Base-by-base conservation (phyloP, 345 rosid genomes). In the Salix dunnii region DNA sequence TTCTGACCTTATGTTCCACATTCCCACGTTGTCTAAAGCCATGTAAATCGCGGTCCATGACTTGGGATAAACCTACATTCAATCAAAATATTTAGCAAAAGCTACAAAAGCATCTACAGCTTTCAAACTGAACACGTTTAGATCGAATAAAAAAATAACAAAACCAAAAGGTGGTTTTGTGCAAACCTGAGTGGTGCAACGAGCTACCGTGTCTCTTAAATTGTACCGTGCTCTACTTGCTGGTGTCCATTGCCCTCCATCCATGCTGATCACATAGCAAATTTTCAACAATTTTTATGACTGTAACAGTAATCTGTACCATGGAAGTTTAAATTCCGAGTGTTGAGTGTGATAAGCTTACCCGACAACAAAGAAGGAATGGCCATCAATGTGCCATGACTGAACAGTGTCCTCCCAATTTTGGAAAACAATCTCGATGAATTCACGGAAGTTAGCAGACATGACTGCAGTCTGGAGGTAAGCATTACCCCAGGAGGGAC, bases 341-440 rank as follows among this genome's bases (percentile, higher is more conserved):
- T 1, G n/a, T 51, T 18, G 48, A 35, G 4, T 31, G n/a, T 16
- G 13, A 67, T 28, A 6, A 31, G 77, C 88, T 76, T 89, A 95
- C 99, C 97, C 99, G 16, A 90, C 98, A 17, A 92, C 94, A 77
- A 93, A 96, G 83, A 93, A 92, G 76, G 76, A 80, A 83, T 96
- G 88, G 63, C 99, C 99, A 73, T 90, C 90, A 70, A 93, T 89
- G 86, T 96, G 99, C 91, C 91, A 92, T 23, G 97, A 88, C 82
- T 93, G 99, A 73, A 93, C 68, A 25, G 79, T 82, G 64, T 89
- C 88, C 85, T 96, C 97, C 13, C 77, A 77, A 74, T 96, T 96
- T 85, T 92, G 91, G 70, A 96, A 96, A 49, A 93, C 81, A 31
- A 96, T 77, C 87, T 96, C 98, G 1, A 84, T 79, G 75, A 81